Evolutionary conservation across 371 early-diverging fungal species (phyloP).

Genomic region (Mortierella sp.): DNA sequence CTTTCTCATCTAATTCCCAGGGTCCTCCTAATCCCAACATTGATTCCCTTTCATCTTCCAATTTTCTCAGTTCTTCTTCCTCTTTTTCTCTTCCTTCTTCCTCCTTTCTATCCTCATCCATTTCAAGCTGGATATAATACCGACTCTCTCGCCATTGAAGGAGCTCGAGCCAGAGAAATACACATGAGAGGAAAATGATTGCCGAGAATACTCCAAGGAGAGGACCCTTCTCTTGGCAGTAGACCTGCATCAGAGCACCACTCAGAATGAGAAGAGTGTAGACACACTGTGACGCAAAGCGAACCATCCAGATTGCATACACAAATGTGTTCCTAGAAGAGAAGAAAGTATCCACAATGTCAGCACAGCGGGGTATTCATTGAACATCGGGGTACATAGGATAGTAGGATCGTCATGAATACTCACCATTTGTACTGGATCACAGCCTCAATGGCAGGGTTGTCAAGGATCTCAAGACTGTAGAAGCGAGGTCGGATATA

Average conservation of each 20-base stretch:
- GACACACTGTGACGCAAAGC: constrained; percentile 16
- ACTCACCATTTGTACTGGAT: constrained; percentile 32
- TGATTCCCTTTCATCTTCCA: no score
- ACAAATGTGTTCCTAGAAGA: constrained; percentile 27
- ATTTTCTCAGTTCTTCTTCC: no score
- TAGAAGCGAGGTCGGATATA: no score
- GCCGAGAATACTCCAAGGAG: neutral
- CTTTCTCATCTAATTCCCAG: no score
- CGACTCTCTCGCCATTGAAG: constrained; percentile 3
- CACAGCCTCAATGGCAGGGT: constrained; percentile 29
- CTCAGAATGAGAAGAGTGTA: constrained; percentile 17
- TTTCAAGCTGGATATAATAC: no score
- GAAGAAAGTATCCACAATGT: neutral
- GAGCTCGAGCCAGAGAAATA: constrained; percentile 26
- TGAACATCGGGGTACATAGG: neutral
- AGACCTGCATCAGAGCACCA: constrained; percentile 18
- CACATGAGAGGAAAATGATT: constrained; percentile 9
- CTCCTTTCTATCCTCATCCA: no score
- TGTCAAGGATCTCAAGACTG: constrained; percentile 10
- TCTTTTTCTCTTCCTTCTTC: no score
- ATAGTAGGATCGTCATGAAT: no score
- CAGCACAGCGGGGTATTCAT: neutral
- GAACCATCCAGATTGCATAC: constrained; percentile 21
- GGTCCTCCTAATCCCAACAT: no score
- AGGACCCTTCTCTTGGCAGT: constrained; percentile 1